A percentile compares a stretch with the other conserved stretches of the same genome.
Evolutionary conservation across 192 early-diverging fungal species (phyloP).

Genomic region (Funneliformis mosseae): DNA sequence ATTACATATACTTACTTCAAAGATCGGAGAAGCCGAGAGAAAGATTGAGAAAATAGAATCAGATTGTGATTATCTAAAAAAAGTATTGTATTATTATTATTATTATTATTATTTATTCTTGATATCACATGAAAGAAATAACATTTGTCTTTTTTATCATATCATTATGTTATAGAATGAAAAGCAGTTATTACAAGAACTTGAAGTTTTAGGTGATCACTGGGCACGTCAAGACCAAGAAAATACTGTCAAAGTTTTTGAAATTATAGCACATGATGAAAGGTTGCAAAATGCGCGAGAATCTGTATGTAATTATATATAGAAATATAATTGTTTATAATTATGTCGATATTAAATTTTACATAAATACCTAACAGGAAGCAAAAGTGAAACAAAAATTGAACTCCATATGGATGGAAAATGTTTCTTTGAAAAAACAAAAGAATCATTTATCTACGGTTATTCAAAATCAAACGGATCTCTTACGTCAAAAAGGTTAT

Average conservation of each 20-base stretch:
- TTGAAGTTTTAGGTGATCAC: neutral
- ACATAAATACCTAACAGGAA: conserved; percentile 10
- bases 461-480: conserved; percentile 7
- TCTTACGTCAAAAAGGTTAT: conserved; percentile 22
- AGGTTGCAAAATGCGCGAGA: neutral
- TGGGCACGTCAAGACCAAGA: conserved; percentile 9
- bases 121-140: neutral
- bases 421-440: conserved; percentile 29
- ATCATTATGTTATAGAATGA: conserved; percentile 6
- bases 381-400: conserved; percentile 19
- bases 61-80: conserved; percentile 36
- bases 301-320: neutral
- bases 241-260: conserved; percentile 2
- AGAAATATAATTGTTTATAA: neutral
- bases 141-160: neutral
- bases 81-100: conserved; percentile 3
- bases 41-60: conserved; percentile 57
- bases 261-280: conserved; percentile 13
- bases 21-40: conserved; percentile 49
- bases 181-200: conserved; percentile 7
- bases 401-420: conserved; percentile 19
- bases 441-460: conserved; percentile 8
- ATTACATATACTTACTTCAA: conserved; percentile 33
- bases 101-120: neutral
- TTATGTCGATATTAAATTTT: neutral